Evolutionary conservation across 116 monocot genomes (phyloP).

Genomic region (Phalaenopsis hybrid): DNA sequence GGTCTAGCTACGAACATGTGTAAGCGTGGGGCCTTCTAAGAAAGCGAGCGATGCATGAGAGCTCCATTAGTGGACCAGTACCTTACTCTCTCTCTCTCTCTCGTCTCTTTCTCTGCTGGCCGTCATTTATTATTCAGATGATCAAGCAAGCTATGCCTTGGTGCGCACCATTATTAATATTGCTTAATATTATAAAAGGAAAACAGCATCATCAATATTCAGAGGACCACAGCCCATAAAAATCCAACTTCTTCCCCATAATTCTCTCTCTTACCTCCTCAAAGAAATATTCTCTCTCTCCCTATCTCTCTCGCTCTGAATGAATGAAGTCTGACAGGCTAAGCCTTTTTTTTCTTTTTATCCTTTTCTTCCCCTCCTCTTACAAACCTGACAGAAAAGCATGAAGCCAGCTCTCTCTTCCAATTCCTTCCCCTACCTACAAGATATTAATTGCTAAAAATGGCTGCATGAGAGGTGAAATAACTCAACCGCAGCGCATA

Average conservation of each 20-base stretch:
- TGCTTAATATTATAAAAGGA: slow-evolving; percentile 1
- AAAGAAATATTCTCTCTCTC: neutral
- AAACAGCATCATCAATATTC: neutral
- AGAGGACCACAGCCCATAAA: slow-evolving; percentile 1
- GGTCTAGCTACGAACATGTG: neutral
- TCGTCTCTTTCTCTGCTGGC: slow-evolving; percentile 2
- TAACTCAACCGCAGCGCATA: neutral
- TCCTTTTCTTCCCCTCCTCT: neutral
- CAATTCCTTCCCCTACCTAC: neutral
- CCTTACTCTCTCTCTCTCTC: neutral
- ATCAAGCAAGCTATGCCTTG: neutral
- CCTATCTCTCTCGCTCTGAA: neutral
- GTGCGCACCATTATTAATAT: neutral
- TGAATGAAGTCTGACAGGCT: slow-evolving; percentile 2
- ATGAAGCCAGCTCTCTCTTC: neutral
- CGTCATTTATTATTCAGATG: slow-evolving; percentile 9
- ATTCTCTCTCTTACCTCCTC: neutral
- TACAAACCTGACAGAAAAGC: neutral
- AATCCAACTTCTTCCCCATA: neutral
- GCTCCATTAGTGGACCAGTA: neutral
- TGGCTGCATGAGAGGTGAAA: neutral
- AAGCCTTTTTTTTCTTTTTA: neutral
- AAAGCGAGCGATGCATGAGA: neutral
- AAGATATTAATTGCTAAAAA: neutral
- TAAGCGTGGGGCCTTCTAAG: neutral